Evolutionary conservation across 306 rosid genomes (phyloP).

Genomic region (Oxytropis ochrocephala): DNA sequence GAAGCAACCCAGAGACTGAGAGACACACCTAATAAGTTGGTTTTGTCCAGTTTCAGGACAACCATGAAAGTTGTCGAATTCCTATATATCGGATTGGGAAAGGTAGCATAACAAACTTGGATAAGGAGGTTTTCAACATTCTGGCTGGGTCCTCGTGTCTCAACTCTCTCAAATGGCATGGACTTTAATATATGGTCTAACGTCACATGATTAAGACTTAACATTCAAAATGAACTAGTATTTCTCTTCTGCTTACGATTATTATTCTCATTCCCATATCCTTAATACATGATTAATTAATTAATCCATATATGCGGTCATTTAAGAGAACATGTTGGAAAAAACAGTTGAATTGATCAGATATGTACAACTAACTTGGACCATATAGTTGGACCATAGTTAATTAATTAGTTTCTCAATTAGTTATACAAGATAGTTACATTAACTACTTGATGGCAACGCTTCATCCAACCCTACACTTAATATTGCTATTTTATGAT

Average conservation of each 20-base stretch:
- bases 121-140: slow-evolving; percentile 19
- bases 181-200: background rate
- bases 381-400: background rate
- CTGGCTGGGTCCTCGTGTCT: slow-evolving; percentile 33
- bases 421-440: background rate
- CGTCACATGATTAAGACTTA: background rate
- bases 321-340: background rate
- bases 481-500: background rate
- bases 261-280: background rate
- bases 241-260: background rate
- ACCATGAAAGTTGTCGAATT: slow-evolving; percentile 8
- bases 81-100: slow-evolving; percentile 6
- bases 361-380: background rate
- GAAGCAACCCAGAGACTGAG: slow-evolving; percentile 8
- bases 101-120: slow-evolving; percentile 8
- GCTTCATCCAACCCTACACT: slow-evolving; percentile 17
- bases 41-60: slow-evolving; percentile 15
- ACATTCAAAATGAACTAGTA: background rate
- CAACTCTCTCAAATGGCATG: slow-evolving; percentile 12
- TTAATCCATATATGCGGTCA: background rate
- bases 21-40: slow-evolving; percentile 23
- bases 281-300: background rate
- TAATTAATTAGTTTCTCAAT: slow-evolving; percentile 16
- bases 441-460: slow-evolving; percentile 20
- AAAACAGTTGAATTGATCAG: background rate